Evolutionary conservation across 768 basidiomycete genomes (phyloP), one percentile per base, ranked within the genome.

Genomic region (Paxillus rubicundulus): DNA sequence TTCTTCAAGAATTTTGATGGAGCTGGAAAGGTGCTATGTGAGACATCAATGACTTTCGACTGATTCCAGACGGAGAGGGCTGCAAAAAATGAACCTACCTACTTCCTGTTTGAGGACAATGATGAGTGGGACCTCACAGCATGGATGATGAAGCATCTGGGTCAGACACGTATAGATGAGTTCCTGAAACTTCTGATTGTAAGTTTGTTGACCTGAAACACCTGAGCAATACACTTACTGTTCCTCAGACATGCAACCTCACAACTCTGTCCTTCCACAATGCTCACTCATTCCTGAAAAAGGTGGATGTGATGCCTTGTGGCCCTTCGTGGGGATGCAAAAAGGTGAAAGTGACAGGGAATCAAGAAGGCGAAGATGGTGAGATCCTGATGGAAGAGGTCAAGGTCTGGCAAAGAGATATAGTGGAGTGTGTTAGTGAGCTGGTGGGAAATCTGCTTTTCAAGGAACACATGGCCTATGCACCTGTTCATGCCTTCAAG

Each of bases 71-170:
- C 12, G 2, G n/a, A 46, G 16, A 16, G 39, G 36, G 20, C 47
- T 5, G 17, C 10, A 12, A 21, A 28, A 3, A 28, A 38, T 6
- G 10, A 46, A n/a, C 9, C 21, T 14, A 42, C 41, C 12, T 45
- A 30, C 21, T n/a, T 30, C 5, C 70, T 71, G 2, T 74, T 73
- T 52, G 55, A 56, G 16, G 58, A 50, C 34, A 44, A 58, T 28
- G 70, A 70, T 9, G 68, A 75, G 24, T 73, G 70, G 62, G 66
- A 70, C 39, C 46, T 75, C 2, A 73, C 60, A 2, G 38, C 52
- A n/a, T 75, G 67, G 71, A 45, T 76, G 24, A 61, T 66, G 38
- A 55, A 45, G 62, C 39, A 50, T 38, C 54, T 64, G 5, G 61
- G 71, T 7, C 59, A 72, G 17, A 64, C 46, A 1, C 59, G 67